Base-by-base conservation (phyloP, 2,329 filamentous ascomycete species). In the Claviceps quebecensis region DNA sequence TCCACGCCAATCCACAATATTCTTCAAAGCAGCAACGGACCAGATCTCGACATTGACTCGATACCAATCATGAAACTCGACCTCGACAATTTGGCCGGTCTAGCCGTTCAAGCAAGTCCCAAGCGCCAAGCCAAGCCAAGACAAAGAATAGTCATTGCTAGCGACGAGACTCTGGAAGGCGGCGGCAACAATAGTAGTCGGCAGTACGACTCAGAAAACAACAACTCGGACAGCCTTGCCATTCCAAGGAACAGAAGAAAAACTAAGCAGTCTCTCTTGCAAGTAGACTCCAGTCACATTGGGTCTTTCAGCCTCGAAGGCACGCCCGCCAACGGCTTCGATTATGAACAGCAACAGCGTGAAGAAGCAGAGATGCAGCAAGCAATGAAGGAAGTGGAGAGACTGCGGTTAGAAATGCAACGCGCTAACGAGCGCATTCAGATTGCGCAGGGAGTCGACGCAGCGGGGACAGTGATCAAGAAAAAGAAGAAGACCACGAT, bases 31-130 rank as follows among this genome's bases (percentile, higher is more conserved):
- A 81, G 80, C 52, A 90, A 91, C 61, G 84, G 83, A 2, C 81
- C 84, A 2, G 84, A 86, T 45, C 71, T 97, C 8, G 91, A 98
- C 63, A 84, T 98, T 44, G 93, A 98, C 66, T 80, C 87, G 2
- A 98, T 98, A 59, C 93, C 93, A 2, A 91, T 98, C 60, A 93
- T 98, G 81, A 83, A 95, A 63, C 75, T 98, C 46, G 83, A 94
- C 55, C 76, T 96, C 7, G 82, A 83, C 36, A 77, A 76, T 54
- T 64, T 75, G 8, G 58, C 57, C 8, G 59, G 63, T 48, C 59
- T 54, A 47, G 55, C 62, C 14, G 52, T 61, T 14, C 56, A 66
- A 55, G 58, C 67, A 55, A 34, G 43, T 17, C 61, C 65, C 58
- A 57, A 63, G 52, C 58, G 64, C 47, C 51, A 63, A 38, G 65